Conservation (phyloP, 2,329 filamentous ascomycete species). For the Catunica adiposa region DNA sequence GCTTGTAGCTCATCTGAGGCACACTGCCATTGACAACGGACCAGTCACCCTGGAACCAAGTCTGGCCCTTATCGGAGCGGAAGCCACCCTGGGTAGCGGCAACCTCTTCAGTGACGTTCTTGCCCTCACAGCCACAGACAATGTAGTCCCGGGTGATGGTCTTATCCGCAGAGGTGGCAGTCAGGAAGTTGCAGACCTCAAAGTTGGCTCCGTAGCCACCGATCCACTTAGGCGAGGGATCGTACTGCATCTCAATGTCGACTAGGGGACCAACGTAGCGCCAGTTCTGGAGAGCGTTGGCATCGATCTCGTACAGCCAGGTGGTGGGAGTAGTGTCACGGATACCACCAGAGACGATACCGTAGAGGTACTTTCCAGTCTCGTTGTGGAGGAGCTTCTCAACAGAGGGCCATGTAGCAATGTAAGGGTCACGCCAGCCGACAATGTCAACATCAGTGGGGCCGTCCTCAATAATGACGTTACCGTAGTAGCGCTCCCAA, state of each 20-base stretch:
- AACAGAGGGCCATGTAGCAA: constrained; percentile 16
- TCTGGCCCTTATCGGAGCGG: constrained; percentile 9
- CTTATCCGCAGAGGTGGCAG: background rate
- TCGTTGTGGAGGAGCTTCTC: constrained; percentile 14
- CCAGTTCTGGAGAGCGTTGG: constrained; percentile 16
- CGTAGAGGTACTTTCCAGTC: constrained; percentile 21
- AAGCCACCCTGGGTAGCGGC: constrained; percentile 1
- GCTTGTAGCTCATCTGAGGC: constrained; percentile 6
- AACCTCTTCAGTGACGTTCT: background rate
- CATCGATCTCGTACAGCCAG: constrained; percentile 16
- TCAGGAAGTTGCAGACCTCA: constrained; percentile 13
- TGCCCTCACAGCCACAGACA: constrained; percentile 10
- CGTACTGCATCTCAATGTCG: constrained; percentile 5
- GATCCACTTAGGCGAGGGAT: constrained; percentile 11
- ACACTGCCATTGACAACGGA: constrained; percentile 2
- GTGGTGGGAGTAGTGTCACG: constrained; percentile 16
- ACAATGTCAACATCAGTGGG: constrained; percentile 16
- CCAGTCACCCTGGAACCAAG: constrained; percentile 7
- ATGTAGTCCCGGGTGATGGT: constrained; percentile 7
- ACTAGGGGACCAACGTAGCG: constrained; percentile 14
- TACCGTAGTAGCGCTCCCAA: constrained; percentile 16
- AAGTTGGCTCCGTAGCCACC: constrained; percentile 11
- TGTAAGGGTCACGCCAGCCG: constrained; percentile 19
- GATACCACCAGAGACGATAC: constrained; percentile 24
- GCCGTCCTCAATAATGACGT: constrained; percentile 16